Evolutionary conservation across 176 grass and related monocot genomes (phyloP).

Genomic region (Typha latifolia): DNA sequence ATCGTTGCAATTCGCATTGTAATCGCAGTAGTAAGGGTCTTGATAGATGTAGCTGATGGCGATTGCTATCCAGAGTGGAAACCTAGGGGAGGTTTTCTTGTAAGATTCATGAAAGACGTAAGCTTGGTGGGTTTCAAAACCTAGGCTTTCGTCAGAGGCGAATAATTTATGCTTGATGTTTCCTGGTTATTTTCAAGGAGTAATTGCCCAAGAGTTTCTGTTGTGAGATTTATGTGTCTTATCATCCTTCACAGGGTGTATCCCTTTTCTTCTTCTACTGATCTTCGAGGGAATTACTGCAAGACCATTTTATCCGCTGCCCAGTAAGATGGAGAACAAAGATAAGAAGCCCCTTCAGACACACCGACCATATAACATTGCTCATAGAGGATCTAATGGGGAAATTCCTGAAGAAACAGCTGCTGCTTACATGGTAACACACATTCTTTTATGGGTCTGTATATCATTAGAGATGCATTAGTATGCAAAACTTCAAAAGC

Average conservation of each 20-base stretch:
- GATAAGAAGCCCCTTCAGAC: constrained; percentile 59
- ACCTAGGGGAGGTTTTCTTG: too few species aligned
- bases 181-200: too few species aligned
- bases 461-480: too few species aligned
- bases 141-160: too few species aligned
- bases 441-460: background rate
- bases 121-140: too few species aligned
- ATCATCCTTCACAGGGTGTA: constrained; percentile 29
- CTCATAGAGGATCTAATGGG: constrained; percentile 87
- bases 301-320: constrained; percentile 58
- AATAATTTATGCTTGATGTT: too few species aligned
- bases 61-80: too few species aligned
- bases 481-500: too few species aligned
- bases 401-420: constrained; percentile 97
- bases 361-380: constrained; percentile 88
- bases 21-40: too few species aligned
- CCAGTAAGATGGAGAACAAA: constrained; percentile 40
- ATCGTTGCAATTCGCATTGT: too few species aligned
- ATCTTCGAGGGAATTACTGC: constrained; percentile 30
- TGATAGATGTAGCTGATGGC: too few species aligned
- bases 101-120: too few species aligned
- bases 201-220: background rate
- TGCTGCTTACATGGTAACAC: constrained; percentile 71
- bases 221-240: constrained; percentile 15
- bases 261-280: constrained; percentile 41